These are phyloP conservation scores for Leonotis leonurus DNA, from an alignment of 257 asterid genomes.

Conservation along the genomic window DNA sequence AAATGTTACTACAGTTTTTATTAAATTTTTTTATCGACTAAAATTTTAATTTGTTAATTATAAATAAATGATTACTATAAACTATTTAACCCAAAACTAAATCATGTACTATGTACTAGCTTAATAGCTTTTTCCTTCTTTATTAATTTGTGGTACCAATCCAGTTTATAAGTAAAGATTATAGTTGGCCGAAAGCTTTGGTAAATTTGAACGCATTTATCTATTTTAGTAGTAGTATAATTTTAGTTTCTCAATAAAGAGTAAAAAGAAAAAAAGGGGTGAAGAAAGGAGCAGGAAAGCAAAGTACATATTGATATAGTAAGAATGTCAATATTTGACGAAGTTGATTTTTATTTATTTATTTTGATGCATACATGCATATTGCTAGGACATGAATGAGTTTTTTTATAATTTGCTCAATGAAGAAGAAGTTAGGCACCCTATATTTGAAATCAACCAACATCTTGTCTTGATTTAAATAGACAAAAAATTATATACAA, in stretches of 20 bases:
- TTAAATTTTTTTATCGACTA: too few relatives aligned
- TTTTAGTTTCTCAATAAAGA: constrained; percentile 14
- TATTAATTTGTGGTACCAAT: not conserved
- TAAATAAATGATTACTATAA: too few relatives aligned
- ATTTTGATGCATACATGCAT: not conserved
- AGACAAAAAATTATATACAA: too few relatives aligned
- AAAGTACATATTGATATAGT: not conserved
- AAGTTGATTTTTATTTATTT: not conserved
- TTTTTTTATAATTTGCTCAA: too few relatives aligned
- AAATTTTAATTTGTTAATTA: too few relatives aligned
- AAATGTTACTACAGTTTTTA: too few relatives aligned
- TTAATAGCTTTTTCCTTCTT: too few relatives aligned
- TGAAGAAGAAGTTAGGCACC: too few relatives aligned
- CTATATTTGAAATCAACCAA: not conserved
- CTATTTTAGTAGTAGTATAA: not conserved
- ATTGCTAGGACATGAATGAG: not conserved
- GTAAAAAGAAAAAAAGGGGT: not conserved
- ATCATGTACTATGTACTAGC: too few relatives aligned
- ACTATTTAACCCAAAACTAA: too few relatives aligned
- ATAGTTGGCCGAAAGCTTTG: constrained; percentile 15
- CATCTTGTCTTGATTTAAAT: not conserved
- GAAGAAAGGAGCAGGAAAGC: not conserved
- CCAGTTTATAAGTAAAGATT: not conserved
- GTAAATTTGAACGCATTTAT: not conserved
- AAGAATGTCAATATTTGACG: constrained; percentile 14